A percentile compares a stretch with the other conserved stretches of the same genome.
phyloP scores from a whole-genome alignment of 106 monocot species.

The Amphibolis antarctica region DNA sequence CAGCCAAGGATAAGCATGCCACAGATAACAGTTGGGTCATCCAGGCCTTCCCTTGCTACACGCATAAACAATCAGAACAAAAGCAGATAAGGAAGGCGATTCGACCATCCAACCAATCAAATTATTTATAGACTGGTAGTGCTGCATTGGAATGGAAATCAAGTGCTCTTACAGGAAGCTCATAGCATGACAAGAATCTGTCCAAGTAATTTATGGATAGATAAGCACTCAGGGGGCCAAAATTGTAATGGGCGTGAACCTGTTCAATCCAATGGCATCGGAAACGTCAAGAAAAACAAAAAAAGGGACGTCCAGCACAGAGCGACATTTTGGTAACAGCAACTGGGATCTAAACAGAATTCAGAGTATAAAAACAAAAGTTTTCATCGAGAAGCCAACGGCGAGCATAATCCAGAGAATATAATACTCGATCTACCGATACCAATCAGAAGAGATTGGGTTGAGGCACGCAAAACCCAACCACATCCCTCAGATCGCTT shows the following conservation, averaged over 20 bases:
- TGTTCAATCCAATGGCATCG: conserved; percentile 12
- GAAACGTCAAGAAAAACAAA: neutral
- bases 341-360: conserved; percentile 1
- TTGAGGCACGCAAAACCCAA: neutral
- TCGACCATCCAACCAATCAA: neutral
- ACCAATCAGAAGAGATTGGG: neutral
- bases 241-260: conserved; percentile 65
- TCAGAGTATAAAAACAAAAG: neutral
- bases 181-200: conserved; percentile 54
- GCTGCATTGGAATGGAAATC: neutral
- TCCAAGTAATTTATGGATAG: conserved; percentile 73
- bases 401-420: neutral
- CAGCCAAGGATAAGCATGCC: conserved; percentile 69
- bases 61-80: neutral
- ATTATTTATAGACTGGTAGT: neutral
- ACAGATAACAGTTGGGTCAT: conserved; percentile 75
- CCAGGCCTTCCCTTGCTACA: conserved; percentile 51
- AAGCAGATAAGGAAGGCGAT: neutral
- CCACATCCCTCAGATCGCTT: neutral
- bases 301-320: neutral
- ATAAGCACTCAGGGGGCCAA: conserved; percentile 59
- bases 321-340: neutral
- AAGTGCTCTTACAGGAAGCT: conserved; percentile 44
- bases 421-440: too few species aligned
- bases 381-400: neutral